These are phyloP conservation scores for Pythium oligandrum DNA, from an alignment of 352 stramenopile species.

Conservation along the genomic window DNA sequence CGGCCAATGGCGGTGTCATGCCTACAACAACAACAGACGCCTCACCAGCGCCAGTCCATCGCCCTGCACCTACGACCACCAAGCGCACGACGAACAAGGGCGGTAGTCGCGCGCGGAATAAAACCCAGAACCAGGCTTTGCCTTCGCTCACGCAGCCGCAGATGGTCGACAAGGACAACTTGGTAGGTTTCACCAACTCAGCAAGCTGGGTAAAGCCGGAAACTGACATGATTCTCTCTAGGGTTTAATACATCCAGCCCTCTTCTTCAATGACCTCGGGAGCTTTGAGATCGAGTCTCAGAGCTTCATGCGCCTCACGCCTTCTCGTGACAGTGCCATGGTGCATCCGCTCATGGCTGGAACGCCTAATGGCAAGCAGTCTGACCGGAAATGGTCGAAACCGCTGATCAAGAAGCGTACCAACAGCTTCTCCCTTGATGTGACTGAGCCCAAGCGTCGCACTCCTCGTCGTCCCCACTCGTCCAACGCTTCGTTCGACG, in stretches of 20 bases:
- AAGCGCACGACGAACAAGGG: constrained; percentile 17
- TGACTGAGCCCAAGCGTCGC: constrained; percentile 49
- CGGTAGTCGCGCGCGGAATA: constrained; percentile 16
- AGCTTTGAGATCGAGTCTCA: constrained; percentile 73
- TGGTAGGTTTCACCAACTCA: constrained; percentile 9
- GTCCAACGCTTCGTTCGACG: constrained; percentile 51
- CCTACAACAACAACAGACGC: not conserved
- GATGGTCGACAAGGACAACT: constrained; percentile 16
- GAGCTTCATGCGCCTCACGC: constrained; percentile 48
- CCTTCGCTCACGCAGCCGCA: not conserved
- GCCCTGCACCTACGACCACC: constrained; percentile 11
- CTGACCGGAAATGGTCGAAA: constrained; percentile 26
- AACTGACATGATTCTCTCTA: constrained; percentile 2
- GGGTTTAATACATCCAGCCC: constrained; percentile 28
- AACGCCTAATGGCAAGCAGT: not conserved
- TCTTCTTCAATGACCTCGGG: constrained; percentile 55
- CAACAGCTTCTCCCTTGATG: constrained; percentile 46
- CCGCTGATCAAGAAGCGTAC: constrained; percentile 61
- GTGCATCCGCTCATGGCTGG: constrained; percentile 1
- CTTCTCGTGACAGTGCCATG: constrained; percentile 7
- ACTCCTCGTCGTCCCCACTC: constrained; percentile 61
- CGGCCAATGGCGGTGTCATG: too few relatives aligned
- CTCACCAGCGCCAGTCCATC: constrained; percentile 6
- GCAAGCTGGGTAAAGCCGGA: constrained; percentile 3
- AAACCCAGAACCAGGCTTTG: not conserved